These are phyloP conservation scores for Aspergillus diversus DNA, from an alignment of 495 filamentous ascomycete species.

Conservation along the genomic window DNA sequence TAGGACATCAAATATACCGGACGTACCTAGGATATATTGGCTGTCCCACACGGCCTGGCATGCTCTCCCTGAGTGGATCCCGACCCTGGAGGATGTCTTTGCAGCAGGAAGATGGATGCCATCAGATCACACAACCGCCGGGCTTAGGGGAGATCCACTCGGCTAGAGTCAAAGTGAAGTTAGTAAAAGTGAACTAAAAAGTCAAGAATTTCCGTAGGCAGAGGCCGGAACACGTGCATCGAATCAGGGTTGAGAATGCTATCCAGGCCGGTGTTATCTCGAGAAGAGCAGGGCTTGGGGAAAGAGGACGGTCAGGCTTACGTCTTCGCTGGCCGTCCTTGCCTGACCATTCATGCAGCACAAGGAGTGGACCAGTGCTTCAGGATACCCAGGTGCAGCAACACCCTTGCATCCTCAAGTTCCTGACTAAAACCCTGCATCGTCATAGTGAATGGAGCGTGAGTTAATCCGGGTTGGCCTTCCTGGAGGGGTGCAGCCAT, in stretches of 20 bases:
- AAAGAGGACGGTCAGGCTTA: conserved; percentile 18
- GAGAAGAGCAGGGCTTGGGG: neutral
- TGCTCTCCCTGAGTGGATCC: conserved; percentile 27
- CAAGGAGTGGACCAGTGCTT: conserved; percentile 20
- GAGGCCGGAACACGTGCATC: conserved; percentile 2
- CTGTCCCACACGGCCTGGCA: conserved; percentile 29
- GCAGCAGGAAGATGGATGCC: conserved; percentile 19
- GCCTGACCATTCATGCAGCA: conserved; percentile 21
- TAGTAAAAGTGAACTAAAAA: conserved; percentile 10
- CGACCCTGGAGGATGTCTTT: conserved; percentile 19
- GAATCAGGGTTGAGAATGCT: conserved; percentile 14
- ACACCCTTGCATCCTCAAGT: conserved; percentile 26
- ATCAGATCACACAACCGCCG: conserved; percentile 25
- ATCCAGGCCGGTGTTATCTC: neutral
- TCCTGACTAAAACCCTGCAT: conserved; percentile 19
- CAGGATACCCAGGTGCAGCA: conserved; percentile 16
- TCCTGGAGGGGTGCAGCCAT: conserved; percentile 7
- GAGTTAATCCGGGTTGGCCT: conserved; percentile 4
- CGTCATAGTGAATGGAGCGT: conserved; percentile 8
- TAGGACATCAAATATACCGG: conserved; percentile 20
- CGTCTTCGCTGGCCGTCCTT: conserved; percentile 23
- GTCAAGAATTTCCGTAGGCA: neutral
- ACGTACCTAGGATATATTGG: conserved; percentile 16
- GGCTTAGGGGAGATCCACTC: conserved; percentile 19
- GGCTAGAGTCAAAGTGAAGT: conserved; percentile 5